Percentiles rank a stretch among this genome's conserved stretches.
These are phyloP conservation scores for Schizosaccharomyces cryophilus DNA, from an alignment of 805 yeast species.

Conservation along the genomic window DNA sequence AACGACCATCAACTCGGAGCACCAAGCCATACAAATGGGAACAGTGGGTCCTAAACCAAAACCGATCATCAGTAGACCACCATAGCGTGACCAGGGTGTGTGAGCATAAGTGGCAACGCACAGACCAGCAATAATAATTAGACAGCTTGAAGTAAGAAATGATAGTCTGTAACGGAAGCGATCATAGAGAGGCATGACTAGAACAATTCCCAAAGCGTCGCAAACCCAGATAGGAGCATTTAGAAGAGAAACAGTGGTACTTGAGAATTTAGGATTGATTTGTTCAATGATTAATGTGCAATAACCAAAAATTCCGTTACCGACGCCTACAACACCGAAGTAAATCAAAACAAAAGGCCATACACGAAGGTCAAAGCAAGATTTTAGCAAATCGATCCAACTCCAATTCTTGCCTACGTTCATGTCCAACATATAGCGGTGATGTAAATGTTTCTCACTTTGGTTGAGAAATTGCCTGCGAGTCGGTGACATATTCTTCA, in stretches of 20 bases:
- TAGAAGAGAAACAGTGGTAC: slow-evolving; percentile 46
- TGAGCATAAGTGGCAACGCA: slow-evolving; percentile 43
- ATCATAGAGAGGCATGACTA: slow-evolving; percentile 64
- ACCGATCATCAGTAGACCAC: slow-evolving; percentile 59
- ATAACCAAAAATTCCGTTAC: slow-evolving; percentile 62
- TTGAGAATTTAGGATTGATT: slow-evolving; percentile 35
- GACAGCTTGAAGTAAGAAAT: slow-evolving; percentile 36
- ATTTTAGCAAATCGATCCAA: slow-evolving; percentile 33
- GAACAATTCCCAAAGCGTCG: slow-evolving; percentile 49
- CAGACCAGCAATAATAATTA: slow-evolving; percentile 50
- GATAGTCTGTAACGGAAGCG: slow-evolving; percentile 33
- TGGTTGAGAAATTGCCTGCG: slow-evolving; percentile 24
- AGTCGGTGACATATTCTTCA: slow-evolving; percentile 5
- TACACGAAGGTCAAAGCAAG: slow-evolving; percentile 37
- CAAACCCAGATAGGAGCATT: slow-evolving; percentile 83
- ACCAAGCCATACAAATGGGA: slow-evolving; percentile 66
- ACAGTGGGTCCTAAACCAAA: slow-evolving; percentile 81
- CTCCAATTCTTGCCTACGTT: neutral
- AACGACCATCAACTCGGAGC: slow-evolving; percentile 47
- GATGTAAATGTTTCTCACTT: slow-evolving; percentile 32
- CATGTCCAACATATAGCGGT: slow-evolving; percentile 7
- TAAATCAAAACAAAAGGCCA: slow-evolving; percentile 76
- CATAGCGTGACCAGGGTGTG: slow-evolving; percentile 55
- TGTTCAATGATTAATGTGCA: slow-evolving; percentile 53
- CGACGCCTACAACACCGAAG: slow-evolving; percentile 83